Evolutionary conservation across 108 stramenopile species (phyloP), one percentile per base, ranked within the genome.

Genomic region (Mediolabrus comicus): DNA sequence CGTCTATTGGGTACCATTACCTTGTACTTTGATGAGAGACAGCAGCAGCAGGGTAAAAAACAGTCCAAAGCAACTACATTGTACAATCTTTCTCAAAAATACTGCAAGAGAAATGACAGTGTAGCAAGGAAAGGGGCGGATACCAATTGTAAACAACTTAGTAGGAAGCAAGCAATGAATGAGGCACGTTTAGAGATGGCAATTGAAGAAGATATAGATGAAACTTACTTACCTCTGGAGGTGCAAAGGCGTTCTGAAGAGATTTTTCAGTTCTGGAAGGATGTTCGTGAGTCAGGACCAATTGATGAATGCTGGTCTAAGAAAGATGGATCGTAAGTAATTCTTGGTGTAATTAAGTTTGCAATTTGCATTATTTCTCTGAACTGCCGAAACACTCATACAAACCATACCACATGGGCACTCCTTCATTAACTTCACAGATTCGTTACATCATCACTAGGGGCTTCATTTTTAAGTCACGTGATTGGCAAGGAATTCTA

Each of bases 1-100:
- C 38, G 67, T 10, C 59, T 67, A 2, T 29, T 68, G 46, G 74
- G 74, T 8, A 75, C 54, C 1, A 59, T 75, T 14, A 68, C 74
- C 0, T 35, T 65, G 24, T n/a, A 33, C 27, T 39, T 68, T 27
- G 28, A 54, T 34, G 33, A 34, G 5, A 24, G 72, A 33, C 12
- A 26, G 3, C 19, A 41, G 29, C 38, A 53, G n/a, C 26, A 66
- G 31, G 53, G 41, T 32, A 26, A 34, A 14, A 52, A 3, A 14
- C 5, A 19, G 3, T 12, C 61, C 12, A 13, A 8, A 32, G 46
- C 11, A 60, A 60, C 33, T 4, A 34, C 36, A 5, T 38, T 38
- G 36, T 38, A 24, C 25, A 41, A 19, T 4, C 62, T 2, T 10
- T 41, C 19, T 25, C 9, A 29, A 24, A 3, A 26, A 39, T 24